Evolutionary conservation across 305 asterid species (phyloP).

Genomic region (Euphrasia arctica): DNA sequence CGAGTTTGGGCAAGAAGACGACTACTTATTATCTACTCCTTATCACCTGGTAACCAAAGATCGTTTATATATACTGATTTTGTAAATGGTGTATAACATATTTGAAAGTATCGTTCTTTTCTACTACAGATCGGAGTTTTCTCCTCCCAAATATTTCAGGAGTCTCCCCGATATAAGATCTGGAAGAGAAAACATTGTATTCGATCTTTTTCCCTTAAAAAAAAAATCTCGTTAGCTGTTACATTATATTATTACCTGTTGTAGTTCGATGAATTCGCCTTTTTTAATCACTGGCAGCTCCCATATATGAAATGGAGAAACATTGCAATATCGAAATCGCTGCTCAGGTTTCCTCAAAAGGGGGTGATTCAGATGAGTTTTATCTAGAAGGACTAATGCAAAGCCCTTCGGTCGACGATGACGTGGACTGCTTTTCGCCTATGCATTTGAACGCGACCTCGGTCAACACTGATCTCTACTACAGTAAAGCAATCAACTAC

Average conservation of each 20-base stretch:
- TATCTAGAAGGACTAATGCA: slow-evolving; percentile 94
- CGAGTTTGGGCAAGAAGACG: slow-evolving; percentile 83
- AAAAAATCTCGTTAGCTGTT: not conserved
- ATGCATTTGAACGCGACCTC: slow-evolving; percentile 92
- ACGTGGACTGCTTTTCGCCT: slow-evolving; percentile 93
- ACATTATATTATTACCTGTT: too few species aligned
- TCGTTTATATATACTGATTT: too few species aligned
- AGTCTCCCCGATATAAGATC: slow-evolving; percentile 88
- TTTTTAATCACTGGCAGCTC: slow-evolving; percentile 61
- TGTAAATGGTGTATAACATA: not conserved
- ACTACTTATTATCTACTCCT: slow-evolving; percentile 83
- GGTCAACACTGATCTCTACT: slow-evolving; percentile 83
- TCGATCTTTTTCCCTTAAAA: slow-evolving; percentile 13
- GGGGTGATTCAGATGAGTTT: slow-evolving; percentile 79
- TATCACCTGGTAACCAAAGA: slow-evolving; percentile 82
- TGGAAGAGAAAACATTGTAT: slow-evolving; percentile 92
- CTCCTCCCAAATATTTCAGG: slow-evolving; percentile 99
- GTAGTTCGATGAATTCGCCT: slow-evolving; percentile 22
- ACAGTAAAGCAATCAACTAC: slow-evolving; percentile 95
- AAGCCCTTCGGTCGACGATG: slow-evolving; percentile 96
- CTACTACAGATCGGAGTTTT: slow-evolving; percentile 89
- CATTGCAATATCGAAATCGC: slow-evolving; percentile 96
- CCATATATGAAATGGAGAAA: slow-evolving; percentile 93
- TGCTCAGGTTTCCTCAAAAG: slow-evolving; percentile 74
- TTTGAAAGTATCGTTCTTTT: slow-evolving; percentile 24